Evolutionary conservation across 2,329 filamentous ascomycete species (phyloP), one percentile per base, ranked within the genome.

Genomic region (Penicillium italicum): DNA sequence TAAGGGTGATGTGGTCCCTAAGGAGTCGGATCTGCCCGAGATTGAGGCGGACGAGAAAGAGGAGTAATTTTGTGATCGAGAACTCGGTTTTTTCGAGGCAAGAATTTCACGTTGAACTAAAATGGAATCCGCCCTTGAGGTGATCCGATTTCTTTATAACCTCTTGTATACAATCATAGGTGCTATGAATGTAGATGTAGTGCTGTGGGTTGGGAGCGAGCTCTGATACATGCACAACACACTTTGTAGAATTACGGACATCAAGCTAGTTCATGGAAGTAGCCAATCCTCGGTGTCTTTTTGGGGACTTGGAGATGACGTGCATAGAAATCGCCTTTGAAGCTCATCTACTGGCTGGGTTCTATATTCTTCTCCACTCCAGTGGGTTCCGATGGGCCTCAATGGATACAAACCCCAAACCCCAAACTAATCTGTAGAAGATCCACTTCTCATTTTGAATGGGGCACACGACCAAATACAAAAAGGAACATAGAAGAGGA

Each of bases 1-100:
- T 10, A 75, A 71, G 69, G 70, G 59, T 24, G 61, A 42, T 16
- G 56, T 52, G 44, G 62, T 69, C 52, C 66, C 68, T 12, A 68
- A 70, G 61, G 69, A 71, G 50, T 55, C 61, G 5, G 60, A 64
- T 41, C 38, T 64, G 18, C 46, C 69, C 44, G 74, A 76, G 58
- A 65, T 69, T 38, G 68, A 70, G 53, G 67, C 59, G 53, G 68
- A 65, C 28, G 68, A 73, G 53, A 50, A 59, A 48, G 57, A 67
- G 18, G 10, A 43, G 28, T 53, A 24, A 36, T 28, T 54, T 28
- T 41, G 48, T 16, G 8, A 34, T 43, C 26, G 16, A 18, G 26
- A 4, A 24, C 30, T 30, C 33, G 14, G 5, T 10, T 16, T 18
- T 14, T 24, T 3, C 10, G 16, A n/a, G 9, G 26, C 18, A 7